phyloP scores from a whole-genome alignment of 2,329 filamentous ascomycete genomes.

The Cercospora sesami region DNA sequence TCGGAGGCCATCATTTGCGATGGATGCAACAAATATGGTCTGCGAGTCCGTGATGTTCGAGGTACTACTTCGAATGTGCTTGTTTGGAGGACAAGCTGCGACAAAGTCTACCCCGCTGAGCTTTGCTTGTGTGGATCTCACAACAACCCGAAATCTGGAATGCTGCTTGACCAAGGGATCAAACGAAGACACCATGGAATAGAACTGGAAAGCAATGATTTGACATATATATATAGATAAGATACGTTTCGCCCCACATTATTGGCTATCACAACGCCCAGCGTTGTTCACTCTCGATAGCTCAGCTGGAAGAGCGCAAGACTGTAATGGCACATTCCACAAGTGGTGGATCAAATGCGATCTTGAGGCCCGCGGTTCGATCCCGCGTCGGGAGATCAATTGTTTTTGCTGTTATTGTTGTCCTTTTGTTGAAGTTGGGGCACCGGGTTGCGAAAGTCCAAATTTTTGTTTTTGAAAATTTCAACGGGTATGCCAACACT shows the following conservation, averaged over 20 bases:
- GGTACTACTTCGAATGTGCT: background rate
- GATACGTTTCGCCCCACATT: no score
- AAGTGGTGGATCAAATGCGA: slow-evolving; percentile 1
- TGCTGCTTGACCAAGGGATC: no score
- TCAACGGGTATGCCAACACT: background rate
- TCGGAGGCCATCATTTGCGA: slow-evolving; percentile 24
- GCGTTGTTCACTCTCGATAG: slow-evolving; percentile 16
- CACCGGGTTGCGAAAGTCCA: no score
- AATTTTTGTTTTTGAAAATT: background rate
- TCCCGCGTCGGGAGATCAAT: slow-evolving; percentile 18
- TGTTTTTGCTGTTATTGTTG: no score
- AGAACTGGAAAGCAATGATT: no score
- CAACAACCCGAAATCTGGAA: no score
- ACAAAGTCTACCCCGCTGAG: background rate
- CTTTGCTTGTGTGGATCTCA: background rate
- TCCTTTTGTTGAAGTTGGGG: no score
- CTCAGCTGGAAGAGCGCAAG: slow-evolving; percentile 33
- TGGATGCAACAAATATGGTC: background rate
- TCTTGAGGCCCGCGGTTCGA: slow-evolving; percentile 25
- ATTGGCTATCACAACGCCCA: background rate
- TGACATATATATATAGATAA: no score
- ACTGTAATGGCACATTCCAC: slow-evolving; percentile 28
- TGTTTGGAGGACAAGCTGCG: background rate
- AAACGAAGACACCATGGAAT: no score
- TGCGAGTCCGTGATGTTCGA: background rate